Evolutionary conservation across 768 basidiomycete genomes (phyloP).

Genomic region (Calvatia gigantea): DNA sequence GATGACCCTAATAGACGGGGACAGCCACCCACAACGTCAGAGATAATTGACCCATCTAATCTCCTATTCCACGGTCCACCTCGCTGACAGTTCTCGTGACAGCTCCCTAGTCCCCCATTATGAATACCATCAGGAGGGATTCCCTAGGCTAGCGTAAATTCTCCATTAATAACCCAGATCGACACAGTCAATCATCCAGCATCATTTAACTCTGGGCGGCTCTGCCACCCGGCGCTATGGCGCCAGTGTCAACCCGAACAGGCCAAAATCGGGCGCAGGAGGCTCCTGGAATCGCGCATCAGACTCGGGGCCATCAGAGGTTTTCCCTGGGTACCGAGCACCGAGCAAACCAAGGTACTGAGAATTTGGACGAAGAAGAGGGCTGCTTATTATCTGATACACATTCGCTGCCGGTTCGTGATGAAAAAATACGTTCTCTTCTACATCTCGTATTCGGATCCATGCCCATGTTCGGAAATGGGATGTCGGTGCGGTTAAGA

Average conservation of each 20-base stretch:
- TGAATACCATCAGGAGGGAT: neutral
- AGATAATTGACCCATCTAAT: no score
- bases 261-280: neutral
- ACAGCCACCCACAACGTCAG: neutral
- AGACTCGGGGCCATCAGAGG: neutral
- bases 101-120: neutral
- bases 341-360: neutral
- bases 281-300: neutral
- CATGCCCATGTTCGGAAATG: neutral
- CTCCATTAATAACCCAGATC: neutral
- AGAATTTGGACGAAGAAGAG: no score
- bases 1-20: no score
- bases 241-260: neutral
- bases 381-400: no score
- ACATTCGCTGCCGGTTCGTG: no score
- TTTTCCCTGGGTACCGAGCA: constrained; percentile 4
- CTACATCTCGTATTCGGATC: neutral
- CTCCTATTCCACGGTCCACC: neutral
- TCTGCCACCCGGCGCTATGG: neutral
- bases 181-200: neutral
- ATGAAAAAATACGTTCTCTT: neutral
- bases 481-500: neutral
- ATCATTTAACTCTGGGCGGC: neutral
- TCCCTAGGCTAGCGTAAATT: neutral
- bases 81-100: neutral